Evolutionary conservation across 2,329 filamentous ascomycete genomes (phyloP).

Genomic region (Elsinoe batatas): DNA sequence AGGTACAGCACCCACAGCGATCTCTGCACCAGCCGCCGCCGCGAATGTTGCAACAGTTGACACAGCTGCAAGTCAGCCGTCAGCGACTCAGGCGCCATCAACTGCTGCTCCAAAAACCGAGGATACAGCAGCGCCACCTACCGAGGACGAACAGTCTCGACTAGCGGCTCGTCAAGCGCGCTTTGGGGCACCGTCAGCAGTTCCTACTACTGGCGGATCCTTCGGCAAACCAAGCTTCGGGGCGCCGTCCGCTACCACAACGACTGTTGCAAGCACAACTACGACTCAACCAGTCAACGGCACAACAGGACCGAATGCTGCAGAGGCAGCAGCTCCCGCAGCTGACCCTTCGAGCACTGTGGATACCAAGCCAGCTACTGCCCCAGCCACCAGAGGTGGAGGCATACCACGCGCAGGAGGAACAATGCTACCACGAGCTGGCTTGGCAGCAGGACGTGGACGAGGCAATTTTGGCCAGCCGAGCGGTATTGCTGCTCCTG

Average conservation of each 20-base stretch:
- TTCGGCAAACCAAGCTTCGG: conserved; percentile 19
- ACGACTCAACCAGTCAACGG: conserved; percentile 14
- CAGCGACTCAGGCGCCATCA: not conserved
- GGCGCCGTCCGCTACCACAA: conserved; percentile 14
- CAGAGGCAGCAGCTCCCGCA: not conserved
- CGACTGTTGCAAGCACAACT: conserved; percentile 14
- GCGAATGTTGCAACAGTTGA: not conserved
- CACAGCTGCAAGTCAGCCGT: not conserved
- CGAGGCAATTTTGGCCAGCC: conserved; percentile 15
- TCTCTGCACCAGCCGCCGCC: not conserved
- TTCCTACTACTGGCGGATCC: conserved; percentile 5
- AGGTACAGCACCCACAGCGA: conserved; percentile 16
- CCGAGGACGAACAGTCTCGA: conserved; percentile 17
- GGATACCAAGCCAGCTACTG: conserved; percentile 14
- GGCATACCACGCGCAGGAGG: conserved; percentile 21
- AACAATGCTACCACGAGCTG: conserved; percentile 20
- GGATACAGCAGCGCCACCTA: not conserved
- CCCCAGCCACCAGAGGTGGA: conserved; percentile 18
- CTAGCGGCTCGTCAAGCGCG: conserved; percentile 20
- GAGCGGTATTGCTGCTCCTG: conserved; percentile 15
- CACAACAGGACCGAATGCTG: not conserved
- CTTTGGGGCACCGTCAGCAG: conserved; percentile 18
- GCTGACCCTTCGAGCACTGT: conserved; percentile 14
- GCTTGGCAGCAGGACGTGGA: conserved; percentile 17
- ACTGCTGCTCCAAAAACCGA: conserved; percentile 6